phyloP scores from a whole-genome alignment of 2,329 filamentous ascomycete species.

The Penicillium sp. region DNA sequence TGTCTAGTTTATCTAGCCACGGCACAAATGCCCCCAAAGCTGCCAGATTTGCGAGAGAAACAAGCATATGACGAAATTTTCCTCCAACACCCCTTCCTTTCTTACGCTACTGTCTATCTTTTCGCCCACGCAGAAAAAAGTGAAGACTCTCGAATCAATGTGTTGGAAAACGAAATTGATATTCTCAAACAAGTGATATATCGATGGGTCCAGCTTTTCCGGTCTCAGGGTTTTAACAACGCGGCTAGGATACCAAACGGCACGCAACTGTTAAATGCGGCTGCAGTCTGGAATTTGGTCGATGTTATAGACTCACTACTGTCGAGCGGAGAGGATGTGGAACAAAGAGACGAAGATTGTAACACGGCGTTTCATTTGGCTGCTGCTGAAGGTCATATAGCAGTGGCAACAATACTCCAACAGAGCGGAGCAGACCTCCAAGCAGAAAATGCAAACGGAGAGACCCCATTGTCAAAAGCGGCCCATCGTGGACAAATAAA shows the following conservation, averaged over 20 bases:
- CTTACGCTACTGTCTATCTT: conserved; percentile 4
- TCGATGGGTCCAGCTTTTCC: not conserved
- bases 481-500: not conserved
- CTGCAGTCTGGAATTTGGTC: not conserved
- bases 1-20: not conserved
- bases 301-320: not conserved
- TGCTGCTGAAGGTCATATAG: not conserved
- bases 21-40: not conserved
- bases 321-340: not conserved
- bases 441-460: not conserved
- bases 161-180: not conserved
- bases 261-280: conserved; percentile 4
- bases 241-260: not conserved
- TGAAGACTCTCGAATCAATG: not conserved
- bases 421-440: not conserved
- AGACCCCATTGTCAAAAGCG: not conserved
- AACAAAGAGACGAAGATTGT: not conserved
- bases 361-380: not conserved
- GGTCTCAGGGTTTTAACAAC: fast-evolving
- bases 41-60: too few species aligned
- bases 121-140: conserved; percentile 12
- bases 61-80: not conserved
- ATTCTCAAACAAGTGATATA: not conserved
- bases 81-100: not conserved
- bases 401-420: not conserved